Base-by-base conservation (phyloP, 148 eudicot species). In the Cornus suecica region DNA sequence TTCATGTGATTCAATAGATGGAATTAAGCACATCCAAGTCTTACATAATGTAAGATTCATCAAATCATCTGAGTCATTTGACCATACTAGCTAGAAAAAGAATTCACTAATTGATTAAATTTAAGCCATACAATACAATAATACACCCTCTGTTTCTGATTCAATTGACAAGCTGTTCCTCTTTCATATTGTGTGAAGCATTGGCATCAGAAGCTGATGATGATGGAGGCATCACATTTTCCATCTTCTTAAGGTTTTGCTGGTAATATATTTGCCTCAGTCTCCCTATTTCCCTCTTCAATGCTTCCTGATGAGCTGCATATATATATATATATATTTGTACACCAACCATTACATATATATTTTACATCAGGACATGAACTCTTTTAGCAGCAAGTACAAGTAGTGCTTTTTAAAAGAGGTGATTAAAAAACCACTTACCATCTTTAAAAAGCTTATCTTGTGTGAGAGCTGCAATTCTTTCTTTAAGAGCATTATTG, bases 391-490 rank as follows among this genome's bases (percentile, higher is more conserved):
- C n/a, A n/a, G n/a, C n/a, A n/a, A n/a, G n/a, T n/a, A n/a, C 23
- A 20, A 18, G 24, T 22, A 58, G 23, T n/a, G 7, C 22, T 52
- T 48, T 14, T 9, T 48, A 48, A 13, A 1, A 54, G 10, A 51
- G 28, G 27, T 26, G 22, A 26, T 2, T 4, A 2, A 62, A 30
- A 31, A 23, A 32, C 1, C 41, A 62, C 75, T 78, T 83, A 94
- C 98, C 98, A 71, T 94, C 98, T 86, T 92, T 94, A 83, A 94
- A 94, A 68, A 92, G 78, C 76, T 94, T 94, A 34, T 94, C 98
- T 79, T 94, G 98, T 34, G 95, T 93, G 20, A 94, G 88, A 76
- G 98, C 98, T 32, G 97, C 98, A 11, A 94, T 86, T 67, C 93
- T 89, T 81, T 94, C 88, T 83, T 90, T 94, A 66, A 94, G 87